Conservation (phyloP, 495 filamentous ascomycete genomes). For the Diplogelasinospora grovesii region DNA sequence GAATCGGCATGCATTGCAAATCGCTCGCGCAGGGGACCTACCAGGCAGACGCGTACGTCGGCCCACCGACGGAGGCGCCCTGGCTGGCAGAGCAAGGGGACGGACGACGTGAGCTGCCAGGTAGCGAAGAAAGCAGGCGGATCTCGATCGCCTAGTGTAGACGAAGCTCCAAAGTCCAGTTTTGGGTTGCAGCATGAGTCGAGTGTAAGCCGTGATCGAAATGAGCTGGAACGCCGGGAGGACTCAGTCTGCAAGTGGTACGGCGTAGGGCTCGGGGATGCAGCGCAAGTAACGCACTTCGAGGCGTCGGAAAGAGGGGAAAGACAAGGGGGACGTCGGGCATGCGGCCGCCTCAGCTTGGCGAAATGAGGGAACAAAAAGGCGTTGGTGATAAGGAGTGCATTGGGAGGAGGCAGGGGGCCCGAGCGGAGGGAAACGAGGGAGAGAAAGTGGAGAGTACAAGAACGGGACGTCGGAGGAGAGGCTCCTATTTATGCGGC, state of each 20-base stretch:
- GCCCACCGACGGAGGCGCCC: constrained; percentile 1
- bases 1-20: constrained; percentile 3
- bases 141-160: too few relatives aligned
- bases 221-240: constrained; percentile 8
- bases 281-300: too few relatives aligned
- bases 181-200: constrained; percentile 5
- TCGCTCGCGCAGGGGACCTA: constrained; percentile 5
- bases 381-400: too few relatives aligned
- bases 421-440: constrained; percentile 5
- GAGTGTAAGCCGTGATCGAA: constrained; percentile 6
- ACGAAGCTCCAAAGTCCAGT: constrained; percentile 7
- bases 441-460: constrained; percentile 13
- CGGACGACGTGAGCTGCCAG: constrained; percentile 6
- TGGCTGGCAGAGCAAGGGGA: constrained; percentile 3
- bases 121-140: too few relatives aligned
- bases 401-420: constrained; percentile 9
- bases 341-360: too few relatives aligned
- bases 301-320: constrained; percentile 10
- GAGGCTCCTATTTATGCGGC: constrained; percentile 13
- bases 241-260: constrained; percentile 1
- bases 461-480: constrained; percentile 12
- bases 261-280: too few relatives aligned
- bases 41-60: constrained; percentile 2
- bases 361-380: constrained; percentile 11
- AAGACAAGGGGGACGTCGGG: too few relatives aligned